Conservation (phyloP, 129 eudicot genomes). For the Flaveria trinervia region DNA sequence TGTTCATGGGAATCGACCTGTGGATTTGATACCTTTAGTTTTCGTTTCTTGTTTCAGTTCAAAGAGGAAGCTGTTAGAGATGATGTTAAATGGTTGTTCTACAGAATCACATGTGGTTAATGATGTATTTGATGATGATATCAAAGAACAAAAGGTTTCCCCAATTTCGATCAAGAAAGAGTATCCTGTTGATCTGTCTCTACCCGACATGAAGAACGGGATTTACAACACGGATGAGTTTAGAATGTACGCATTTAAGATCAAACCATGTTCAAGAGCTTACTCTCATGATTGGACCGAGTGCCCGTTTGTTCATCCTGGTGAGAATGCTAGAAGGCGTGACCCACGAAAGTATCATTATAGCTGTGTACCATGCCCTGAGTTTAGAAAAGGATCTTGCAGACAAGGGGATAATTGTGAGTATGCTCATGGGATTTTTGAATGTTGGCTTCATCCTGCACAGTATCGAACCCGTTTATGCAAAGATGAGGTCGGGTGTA, state of each 20-base stretch:
- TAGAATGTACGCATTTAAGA: constrained; percentile 76
- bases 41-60: constrained; percentile 34
- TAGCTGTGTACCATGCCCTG: constrained; percentile 87
- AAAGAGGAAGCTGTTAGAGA: constrained; percentile 47
- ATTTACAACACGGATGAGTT: constrained; percentile 81
- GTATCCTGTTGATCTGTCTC: constrained; percentile 63
- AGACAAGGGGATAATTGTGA: constrained; percentile 77
- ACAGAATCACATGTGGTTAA: constrained; percentile 31
- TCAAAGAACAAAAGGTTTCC: constrained; percentile 23
- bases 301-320: constrained; percentile 91
- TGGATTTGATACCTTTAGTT: constrained; percentile 44
- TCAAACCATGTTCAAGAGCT: constrained; percentile 92
- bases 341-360: constrained; percentile 82
- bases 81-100: constrained; percentile 42
- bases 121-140: constrained; percentile 35
- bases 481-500: constrained; percentile 69
- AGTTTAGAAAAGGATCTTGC: constrained; percentile 72
- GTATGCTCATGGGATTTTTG: constrained; percentile 86
- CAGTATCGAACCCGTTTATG: constrained; percentile 85
- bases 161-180: constrained; percentile 52
- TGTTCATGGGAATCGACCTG: constrained; percentile 61
- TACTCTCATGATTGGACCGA: constrained; percentile 96
- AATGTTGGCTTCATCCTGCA: constrained; percentile 95
- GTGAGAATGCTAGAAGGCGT: constrained; percentile 86
- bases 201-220: constrained; percentile 78